Conservation (phyloP, 495 filamentous ascomycete species). For the Peziza echinospora region DNA sequence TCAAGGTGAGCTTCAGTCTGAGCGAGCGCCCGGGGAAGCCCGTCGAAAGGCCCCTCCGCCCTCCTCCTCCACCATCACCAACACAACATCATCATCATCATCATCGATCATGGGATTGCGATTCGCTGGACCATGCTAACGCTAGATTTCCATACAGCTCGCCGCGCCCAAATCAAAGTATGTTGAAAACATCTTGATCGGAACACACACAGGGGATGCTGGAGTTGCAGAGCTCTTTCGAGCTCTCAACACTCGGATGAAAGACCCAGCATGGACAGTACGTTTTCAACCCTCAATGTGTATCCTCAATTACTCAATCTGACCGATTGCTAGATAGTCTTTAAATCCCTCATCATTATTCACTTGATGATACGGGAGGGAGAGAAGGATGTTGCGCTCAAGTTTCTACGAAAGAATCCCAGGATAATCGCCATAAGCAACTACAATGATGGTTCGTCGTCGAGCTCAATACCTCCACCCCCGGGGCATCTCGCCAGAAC, state of each 20-base stretch:
- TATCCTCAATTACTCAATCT: background rate
- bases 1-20: slow-evolving; percentile 42
- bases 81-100: too few relatives aligned
- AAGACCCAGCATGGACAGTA: slow-evolving; percentile 91
- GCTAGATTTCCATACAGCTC: slow-evolving; percentile 32
- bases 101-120: background rate
- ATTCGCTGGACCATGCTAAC: slow-evolving; percentile 5
- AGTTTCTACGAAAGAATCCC: slow-evolving; percentile 64
- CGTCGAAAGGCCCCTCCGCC: background rate
- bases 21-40: background rate
- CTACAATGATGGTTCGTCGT: slow-evolving; percentile 68
- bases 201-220: slow-evolving; percentile 84
- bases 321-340: slow-evolving; percentile 34
- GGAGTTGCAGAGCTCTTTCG: slow-evolving; percentile 93
- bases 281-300: background rate
- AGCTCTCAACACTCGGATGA: slow-evolving; percentile 63
- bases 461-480: slow-evolving; percentile 1
- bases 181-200: slow-evolving; percentile 91
- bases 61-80: background rate
- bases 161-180: slow-evolving; percentile 98
- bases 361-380: slow-evolving; percentile 97
- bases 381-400: slow-evolving; percentile 66
- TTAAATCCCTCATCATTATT: slow-evolving; percentile 87
- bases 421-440: slow-evolving; percentile 67
- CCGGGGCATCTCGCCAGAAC: background rate